Conservation (phyloP, 148 eudicot species). For the Persicaria tinctoria region DNA sequence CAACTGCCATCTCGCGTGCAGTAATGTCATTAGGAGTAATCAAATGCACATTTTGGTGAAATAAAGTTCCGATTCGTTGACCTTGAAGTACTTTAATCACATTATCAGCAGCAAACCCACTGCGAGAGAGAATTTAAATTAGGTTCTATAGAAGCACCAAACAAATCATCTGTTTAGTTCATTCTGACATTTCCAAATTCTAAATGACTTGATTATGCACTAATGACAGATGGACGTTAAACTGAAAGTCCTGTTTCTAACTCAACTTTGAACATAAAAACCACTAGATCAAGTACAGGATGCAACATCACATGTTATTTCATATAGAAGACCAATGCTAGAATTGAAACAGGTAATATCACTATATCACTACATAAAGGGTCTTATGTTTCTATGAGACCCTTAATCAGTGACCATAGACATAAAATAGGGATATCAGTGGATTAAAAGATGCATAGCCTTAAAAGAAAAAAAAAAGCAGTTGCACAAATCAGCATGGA, state of each 20-base stretch:
- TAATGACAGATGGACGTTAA: neutral
- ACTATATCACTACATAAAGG: neutral
- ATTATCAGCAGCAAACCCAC: conserved; percentile 74
- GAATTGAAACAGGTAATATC: neutral
- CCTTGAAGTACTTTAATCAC: conserved; percentile 74
- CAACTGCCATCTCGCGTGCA: conserved; percentile 85
- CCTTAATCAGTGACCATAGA: neutral
- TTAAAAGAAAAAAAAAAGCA: neutral
- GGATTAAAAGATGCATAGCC: neutral
- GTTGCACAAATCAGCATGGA: neutral
- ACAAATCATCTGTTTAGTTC: neutral
- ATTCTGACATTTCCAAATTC: neutral
- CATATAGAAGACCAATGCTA: neutral
- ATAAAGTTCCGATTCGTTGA: conserved; percentile 70
- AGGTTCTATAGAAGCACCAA: neutral
- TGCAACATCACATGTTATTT: neutral
- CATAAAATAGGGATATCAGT: neutral
- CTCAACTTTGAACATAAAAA: neutral
- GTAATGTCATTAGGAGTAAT: conserved; percentile 50
- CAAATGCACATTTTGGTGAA: conserved; percentile 68
- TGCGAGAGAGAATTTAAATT: conserved; percentile 19
- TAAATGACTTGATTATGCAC: neutral
- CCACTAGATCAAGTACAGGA: neutral
- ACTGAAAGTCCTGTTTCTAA: neutral
- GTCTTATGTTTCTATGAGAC: neutral